Evolutionary conservation across 805 yeast species (phyloP).

Genomic region (Myxozyma sirexii): DNA sequence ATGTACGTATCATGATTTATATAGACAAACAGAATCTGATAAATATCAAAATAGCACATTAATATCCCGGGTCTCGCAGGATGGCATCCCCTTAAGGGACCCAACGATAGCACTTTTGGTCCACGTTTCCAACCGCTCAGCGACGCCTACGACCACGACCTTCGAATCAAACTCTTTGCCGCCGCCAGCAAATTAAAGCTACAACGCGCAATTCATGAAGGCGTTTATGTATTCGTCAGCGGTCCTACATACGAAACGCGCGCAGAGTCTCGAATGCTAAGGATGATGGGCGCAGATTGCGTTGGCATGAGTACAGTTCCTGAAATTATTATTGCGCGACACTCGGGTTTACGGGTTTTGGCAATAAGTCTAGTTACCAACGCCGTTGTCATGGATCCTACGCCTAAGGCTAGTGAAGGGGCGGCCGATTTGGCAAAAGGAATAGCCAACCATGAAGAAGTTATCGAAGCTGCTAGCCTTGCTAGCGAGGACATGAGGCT

Average conservation of each 20-base stretch:
- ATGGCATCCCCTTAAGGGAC: conserved; percentile 82
- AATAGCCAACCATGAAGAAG: conserved; percentile 91
- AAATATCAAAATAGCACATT: conserved; percentile 56
- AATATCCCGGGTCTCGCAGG: conserved; percentile 92
- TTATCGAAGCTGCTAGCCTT: conserved; percentile 72
- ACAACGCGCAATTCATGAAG: conserved; percentile 74
- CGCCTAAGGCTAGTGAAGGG: conserved; percentile 39
- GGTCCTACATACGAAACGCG: conserved; percentile 95
- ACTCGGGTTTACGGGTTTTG: conserved; percentile 76
- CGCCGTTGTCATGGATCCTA: conserved; percentile 65
- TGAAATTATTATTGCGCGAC: conserved; percentile 90
- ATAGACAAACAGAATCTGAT: neutral
- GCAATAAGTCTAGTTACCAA: conserved; percentile 89
- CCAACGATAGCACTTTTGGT: conserved; percentile 77
- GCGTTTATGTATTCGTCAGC: conserved; percentile 78
- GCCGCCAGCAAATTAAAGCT: conserved; percentile 55
- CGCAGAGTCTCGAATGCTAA: conserved; percentile 82
- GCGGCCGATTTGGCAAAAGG: conserved; percentile 56
- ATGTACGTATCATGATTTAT: conserved; percentile 40
- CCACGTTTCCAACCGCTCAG: conserved; percentile 86
- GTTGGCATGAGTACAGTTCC: conserved; percentile 99
- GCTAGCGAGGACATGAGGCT: conserved; percentile 82
- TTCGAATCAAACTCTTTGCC: conserved; percentile 63
- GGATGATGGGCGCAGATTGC: conserved; percentile 80
- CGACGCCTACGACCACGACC: conserved; percentile 80